Evolutionary conservation across 257 asterid genomes (phyloP), one percentile per base, ranked within the genome.

Genomic region (Jasminum sambac): DNA sequence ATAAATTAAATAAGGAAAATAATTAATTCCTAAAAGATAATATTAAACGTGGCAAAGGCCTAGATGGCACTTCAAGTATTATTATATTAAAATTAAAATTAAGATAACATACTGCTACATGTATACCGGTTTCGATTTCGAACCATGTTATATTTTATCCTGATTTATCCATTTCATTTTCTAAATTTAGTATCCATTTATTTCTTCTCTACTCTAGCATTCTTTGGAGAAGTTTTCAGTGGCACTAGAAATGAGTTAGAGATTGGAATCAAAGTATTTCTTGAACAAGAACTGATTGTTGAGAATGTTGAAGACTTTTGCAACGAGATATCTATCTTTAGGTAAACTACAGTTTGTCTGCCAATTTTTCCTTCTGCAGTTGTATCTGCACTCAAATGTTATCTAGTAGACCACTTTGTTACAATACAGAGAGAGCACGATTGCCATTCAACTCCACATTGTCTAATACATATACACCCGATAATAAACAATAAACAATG

Each of bases 371-470:
- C 67, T 64, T 68, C 61, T 86, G 84, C 96, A 89, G 96, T 80
- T 96, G 98, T 66, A 76, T 87, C 68, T 94, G 96, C 98, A 92
- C 84, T 96, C 98, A 64, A 92, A 92, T 73, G 98, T 92, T 88
- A 84, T 66, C n/a, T n/a, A n/a, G n/a, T n/a, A n/a, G n/a, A n/a
- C n/a, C n/a, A n/a, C n/a, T n/a, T n/a, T n/a, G n/a, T n/a, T n/a
- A n/a, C n/a, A n/a, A n/a, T n/a, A n/a, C n/a, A n/a, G n/a, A n/a
- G n/a, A n/a, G n/a, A n/a, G n/a, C n/a, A n/a, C n/a, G n/a, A n/a
- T n/a, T n/a, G n/a, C n/a, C 36, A 30, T 30, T 30, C 4, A 30
- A 30, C 36, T 30, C 36, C 36, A 30, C 4, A 30, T 30, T 30
- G 4, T 30, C 36, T 30, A 30, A 4, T 30, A 30, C 36, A 30